A percentile compares a stretch with the other conserved stretches of the same genome.
These are phyloP conservation scores for Pythium sp. DNA, from an alignment of 352 stramenopile genomes.

Conservation along the genomic window DNA sequence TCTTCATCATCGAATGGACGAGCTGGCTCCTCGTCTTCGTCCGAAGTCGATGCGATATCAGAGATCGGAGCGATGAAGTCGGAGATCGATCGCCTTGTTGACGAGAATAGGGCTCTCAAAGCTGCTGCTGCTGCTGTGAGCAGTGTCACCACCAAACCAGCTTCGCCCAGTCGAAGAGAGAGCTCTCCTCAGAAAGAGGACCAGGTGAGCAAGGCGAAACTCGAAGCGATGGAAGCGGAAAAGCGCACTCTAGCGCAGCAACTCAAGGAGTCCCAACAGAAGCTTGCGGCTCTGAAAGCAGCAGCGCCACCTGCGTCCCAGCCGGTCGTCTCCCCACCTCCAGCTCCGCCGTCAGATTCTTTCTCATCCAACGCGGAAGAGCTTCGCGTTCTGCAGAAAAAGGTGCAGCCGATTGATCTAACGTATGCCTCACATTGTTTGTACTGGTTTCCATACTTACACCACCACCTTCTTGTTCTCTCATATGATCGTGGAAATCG, in stretches of 20 bases:
- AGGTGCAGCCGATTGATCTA: constrained; percentile 28
- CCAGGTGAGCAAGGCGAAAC: constrained; percentile 30
- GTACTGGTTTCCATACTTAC: neutral
- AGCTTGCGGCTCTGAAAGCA: constrained; percentile 37
- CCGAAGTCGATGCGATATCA: constrained; percentile 43
- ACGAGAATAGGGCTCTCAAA: constrained; percentile 62
- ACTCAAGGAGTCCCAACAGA: constrained; percentile 60
- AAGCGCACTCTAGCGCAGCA: constrained; percentile 55
- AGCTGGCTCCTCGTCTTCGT: constrained; percentile 7
- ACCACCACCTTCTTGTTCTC: neutral
- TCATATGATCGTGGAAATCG: neutral
- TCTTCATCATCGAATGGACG: neutral
- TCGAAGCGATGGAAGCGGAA: constrained; percentile 52
- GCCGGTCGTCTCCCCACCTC: neutral
- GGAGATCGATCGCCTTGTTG: constrained; percentile 67
- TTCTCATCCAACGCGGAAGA: constrained; percentile 34
- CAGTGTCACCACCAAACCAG: neutral
- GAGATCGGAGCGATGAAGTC: constrained; percentile 73
- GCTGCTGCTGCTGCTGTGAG: constrained; percentile 18
- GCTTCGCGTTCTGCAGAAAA: constrained; percentile 45
- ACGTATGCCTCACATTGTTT: neutral
- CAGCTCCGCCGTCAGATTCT: constrained; percentile 1
- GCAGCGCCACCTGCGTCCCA: constrained; percentile 15
- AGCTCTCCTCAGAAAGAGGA: constrained; percentile 17
- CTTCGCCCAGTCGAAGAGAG: neutral